These are phyloP conservation scores for Brettanomyces naardenensis DNA, from an alignment of 805 yeast species.

Conservation along the genomic window DNA sequence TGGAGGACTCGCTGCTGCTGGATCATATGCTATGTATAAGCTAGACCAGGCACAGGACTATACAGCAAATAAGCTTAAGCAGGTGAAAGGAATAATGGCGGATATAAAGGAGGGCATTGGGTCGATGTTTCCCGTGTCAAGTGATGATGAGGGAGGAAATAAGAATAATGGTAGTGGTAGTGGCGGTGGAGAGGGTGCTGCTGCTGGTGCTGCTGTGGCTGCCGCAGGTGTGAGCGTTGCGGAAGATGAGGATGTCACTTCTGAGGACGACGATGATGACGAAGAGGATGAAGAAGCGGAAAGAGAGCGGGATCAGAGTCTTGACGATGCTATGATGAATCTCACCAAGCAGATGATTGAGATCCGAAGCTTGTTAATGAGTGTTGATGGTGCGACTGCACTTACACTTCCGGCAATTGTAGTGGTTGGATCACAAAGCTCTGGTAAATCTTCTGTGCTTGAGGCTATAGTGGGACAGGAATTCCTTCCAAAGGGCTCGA, in stretches of 20 bases:
- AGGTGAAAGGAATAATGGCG: constrained; percentile 55
- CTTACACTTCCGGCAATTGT: constrained; percentile 89
- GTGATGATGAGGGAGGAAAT: constrained; percentile 21
- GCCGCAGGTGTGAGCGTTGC: constrained; percentile 34
- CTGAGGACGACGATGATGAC: constrained; percentile 34
- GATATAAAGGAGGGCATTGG: constrained; percentile 39
- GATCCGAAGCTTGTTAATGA: constrained; percentile 70
- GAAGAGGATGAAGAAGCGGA: constrained; percentile 38
- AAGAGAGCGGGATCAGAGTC: constrained; percentile 39
- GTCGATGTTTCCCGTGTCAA: constrained; percentile 22
- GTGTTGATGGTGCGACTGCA: constrained; percentile 65
- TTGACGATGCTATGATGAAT: constrained; percentile 77
- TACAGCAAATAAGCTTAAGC: constrained; percentile 57
- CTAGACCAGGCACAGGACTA: constrained; percentile 77
- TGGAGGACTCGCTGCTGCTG: constrained; percentile 90
- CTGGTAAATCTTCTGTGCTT: constrained; percentile 93
- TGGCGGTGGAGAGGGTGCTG: constrained; percentile 28
- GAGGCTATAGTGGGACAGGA: constrained; percentile 98
- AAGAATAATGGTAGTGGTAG: constrained; percentile 13
- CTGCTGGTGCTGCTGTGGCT: constrained; percentile 48
- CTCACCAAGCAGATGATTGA: constrained; percentile 96
- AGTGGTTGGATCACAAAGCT: constrained; percentile 94
- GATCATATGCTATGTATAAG: constrained; percentile 86
- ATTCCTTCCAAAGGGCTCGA: constrained; percentile 92
- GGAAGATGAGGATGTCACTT: constrained; percentile 21